These are phyloP conservation scores for Plasmodium malariae DNA, from an alignment of 169 alveolate species.

Conservation along the genomic window DNA sequence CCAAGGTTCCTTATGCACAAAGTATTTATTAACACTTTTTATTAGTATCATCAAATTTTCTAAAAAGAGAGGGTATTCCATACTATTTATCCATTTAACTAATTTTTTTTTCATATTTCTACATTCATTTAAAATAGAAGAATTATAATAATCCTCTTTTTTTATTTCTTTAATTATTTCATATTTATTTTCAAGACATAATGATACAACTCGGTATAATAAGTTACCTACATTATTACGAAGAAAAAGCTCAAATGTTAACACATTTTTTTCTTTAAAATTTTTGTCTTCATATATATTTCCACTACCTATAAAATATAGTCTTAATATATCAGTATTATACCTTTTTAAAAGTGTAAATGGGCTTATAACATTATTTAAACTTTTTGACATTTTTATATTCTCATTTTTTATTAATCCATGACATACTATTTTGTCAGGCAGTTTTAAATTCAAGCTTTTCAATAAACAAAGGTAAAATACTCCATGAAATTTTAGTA, in stretches of 20 bases:
- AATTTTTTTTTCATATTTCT: conserved; percentile 17
- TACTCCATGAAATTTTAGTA: conserved; percentile 90
- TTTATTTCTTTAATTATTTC: not conserved
- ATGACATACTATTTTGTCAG: conserved; percentile 87
- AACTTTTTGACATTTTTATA: conserved; percentile 93
- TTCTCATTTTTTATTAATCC: conserved; percentile 89
- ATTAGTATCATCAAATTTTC: conserved; percentile 41
- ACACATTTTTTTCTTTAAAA: conserved; percentile 40
- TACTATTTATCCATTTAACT: conserved; percentile 1
- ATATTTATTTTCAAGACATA: conserved; percentile 57
- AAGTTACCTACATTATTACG: conserved; percentile 48
- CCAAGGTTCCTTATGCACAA: conserved; percentile 52
- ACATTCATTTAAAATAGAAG: conserved; percentile 17
- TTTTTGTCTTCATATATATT: conserved; percentile 61
- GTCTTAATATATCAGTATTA: conserved; percentile 32
- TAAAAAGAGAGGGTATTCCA: conserved; percentile 38
- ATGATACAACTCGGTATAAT: conserved; percentile 44
- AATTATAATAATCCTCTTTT: not conserved
- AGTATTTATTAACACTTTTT: conserved; percentile 48
- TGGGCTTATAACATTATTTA: conserved; percentile 84
- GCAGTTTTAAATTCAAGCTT: conserved; percentile 82
- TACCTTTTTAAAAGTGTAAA: conserved; percentile 33
- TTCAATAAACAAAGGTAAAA: conserved; percentile 91
- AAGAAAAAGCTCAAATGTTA: conserved; percentile 34
- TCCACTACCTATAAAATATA: conserved; percentile 54